Conservation (phyloP, 129 eudicot genomes). For the Dittrichia graveolens region DNA sequence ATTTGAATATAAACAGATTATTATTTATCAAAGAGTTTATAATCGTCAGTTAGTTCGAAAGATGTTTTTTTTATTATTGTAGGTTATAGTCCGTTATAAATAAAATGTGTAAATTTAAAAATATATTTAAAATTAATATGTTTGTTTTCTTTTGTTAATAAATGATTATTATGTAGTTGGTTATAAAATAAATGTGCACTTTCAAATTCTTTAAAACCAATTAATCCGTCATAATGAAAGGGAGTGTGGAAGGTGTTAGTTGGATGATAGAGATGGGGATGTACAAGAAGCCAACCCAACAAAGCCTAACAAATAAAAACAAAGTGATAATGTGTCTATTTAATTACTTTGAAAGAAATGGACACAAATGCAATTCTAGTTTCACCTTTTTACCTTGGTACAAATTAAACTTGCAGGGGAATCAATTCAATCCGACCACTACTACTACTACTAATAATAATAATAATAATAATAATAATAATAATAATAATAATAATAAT, state of each 20-base stretch:
- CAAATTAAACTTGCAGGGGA: constrained; percentile 23
- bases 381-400: constrained; percentile 3
- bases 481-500: background rate
- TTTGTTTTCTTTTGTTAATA: too few species aligned
- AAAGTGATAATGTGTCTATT: constrained; percentile 23
- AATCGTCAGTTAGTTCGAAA: too few species aligned
- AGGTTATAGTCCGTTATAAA: too few species aligned
- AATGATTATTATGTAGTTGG: too few species aligned
- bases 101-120: too few species aligned
- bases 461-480: too few species aligned
- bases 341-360: constrained; percentile 24
- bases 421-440: background rate
- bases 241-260: constrained; percentile 33
- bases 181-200: too few species aligned
- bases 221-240: constrained; percentile 7
- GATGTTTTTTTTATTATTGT: too few species aligned
- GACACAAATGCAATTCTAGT: constrained; percentile 6
- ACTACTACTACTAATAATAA: too few species aligned
- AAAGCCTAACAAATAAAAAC: constrained; percentile 27
- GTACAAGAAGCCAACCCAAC: constrained; percentile 27
- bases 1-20: too few species aligned
- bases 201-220: background rate
- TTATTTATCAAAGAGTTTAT: too few species aligned
- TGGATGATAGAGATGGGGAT: constrained; percentile 34
- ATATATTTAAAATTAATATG: too few species aligned